These are phyloP conservation scores for Tuber calosporum DNA, from an alignment of 495 filamentous ascomycete species.

Conservation along the genomic window DNA sequence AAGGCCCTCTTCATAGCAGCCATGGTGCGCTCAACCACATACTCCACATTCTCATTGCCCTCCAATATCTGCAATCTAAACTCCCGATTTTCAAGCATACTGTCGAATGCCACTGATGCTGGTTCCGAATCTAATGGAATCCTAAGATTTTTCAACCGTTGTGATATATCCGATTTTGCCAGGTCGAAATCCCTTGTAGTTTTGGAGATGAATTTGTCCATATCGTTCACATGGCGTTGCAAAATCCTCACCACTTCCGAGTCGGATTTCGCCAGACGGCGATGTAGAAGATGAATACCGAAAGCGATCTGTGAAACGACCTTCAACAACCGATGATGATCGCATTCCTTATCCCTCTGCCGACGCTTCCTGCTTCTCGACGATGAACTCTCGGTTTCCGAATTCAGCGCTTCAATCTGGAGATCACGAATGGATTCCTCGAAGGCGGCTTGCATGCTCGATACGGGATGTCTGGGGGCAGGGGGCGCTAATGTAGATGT, in stretches of 20 bases:
- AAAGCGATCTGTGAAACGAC: conserved; percentile 88
- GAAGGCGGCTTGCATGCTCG: conserved; percentile 82
- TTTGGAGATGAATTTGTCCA: conserved; percentile 80
- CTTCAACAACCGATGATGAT: conserved; percentile 81
- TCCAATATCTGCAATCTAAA: conserved; percentile 74
- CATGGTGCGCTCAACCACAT: conserved; percentile 72
- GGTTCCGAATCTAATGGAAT: conserved; percentile 67
- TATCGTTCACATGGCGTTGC: conserved; percentile 84
- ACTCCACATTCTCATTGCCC: conserved; percentile 86
- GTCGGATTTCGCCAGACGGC: conserved; percentile 79
- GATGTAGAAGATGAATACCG: conserved; percentile 80
- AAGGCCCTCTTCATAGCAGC: conserved; percentile 64
- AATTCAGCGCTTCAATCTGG: conserved; percentile 12
- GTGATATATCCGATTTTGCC: conserved; percentile 66
- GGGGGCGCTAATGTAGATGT: not conserved
- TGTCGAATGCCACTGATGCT: conserved; percentile 61
- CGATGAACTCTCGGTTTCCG: conserved; percentile 6
- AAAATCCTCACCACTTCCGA: conserved; percentile 80
- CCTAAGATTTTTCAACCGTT: conserved; percentile 67
- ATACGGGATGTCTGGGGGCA: conserved; percentile 60
- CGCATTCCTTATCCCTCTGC: conserved; percentile 23
- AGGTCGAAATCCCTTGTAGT: conserved; percentile 78
- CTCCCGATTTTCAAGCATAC: conserved; percentile 74
- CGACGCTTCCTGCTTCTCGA: conserved; percentile 11
- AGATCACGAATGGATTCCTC: conserved; percentile 73